A percentile compares a stretch with the other conserved stretches of the same genome.
Evolutionary conservation across 805 yeast species (phyloP).

Genomic region (Clavispora asparagi): DNA sequence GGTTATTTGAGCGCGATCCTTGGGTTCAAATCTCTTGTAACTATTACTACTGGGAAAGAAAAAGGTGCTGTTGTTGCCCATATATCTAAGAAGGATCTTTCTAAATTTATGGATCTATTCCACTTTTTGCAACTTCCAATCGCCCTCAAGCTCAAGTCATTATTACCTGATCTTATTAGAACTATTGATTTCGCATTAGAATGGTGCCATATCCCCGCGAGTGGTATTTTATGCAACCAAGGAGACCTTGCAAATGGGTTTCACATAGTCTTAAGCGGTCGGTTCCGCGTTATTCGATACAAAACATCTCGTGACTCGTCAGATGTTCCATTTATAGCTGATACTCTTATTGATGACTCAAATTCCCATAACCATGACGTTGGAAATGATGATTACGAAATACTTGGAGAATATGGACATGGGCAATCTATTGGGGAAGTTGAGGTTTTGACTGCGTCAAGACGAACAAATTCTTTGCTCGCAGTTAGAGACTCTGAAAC

Average conservation of each 20-base stretch:
- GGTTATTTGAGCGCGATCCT: slow-evolving; percentile 81
- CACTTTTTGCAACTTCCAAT: slow-evolving; percentile 72
- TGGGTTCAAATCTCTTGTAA: slow-evolving; percentile 74
- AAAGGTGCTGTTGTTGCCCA: slow-evolving; percentile 61
- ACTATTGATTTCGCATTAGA: slow-evolving; percentile 88
- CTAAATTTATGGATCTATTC: slow-evolving; percentile 64
- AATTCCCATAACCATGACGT: slow-evolving; percentile 5
- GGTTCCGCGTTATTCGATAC: slow-evolving; percentile 60
- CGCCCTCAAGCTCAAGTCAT: slow-evolving; percentile 66
- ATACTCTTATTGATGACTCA: slow-evolving; percentile 20
- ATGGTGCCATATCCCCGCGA: slow-evolving; percentile 91
- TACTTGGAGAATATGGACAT: slow-evolving; percentile 80
- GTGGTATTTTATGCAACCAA: slow-evolving; percentile 71
- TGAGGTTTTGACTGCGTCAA: slow-evolving; percentile 80
- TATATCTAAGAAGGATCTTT: slow-evolving; percentile 57
- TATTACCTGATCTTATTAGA: slow-evolving; percentile 61
- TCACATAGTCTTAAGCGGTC: slow-evolving; percentile 82
- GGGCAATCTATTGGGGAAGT: slow-evolving; percentile 95
- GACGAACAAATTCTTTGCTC: slow-evolving; percentile 62
- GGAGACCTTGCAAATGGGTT: slow-evolving; percentile 89
- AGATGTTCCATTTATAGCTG: slow-evolving; percentile 3
- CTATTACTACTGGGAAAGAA: slow-evolving; percentile 56
- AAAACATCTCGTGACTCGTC: slow-evolving; percentile 3
- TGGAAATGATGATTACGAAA: slow-evolving; percentile 22
- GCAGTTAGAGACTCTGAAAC: slow-evolving; percentile 93